Base-by-base conservation (phyloP, 495 filamentous ascomycete genomes). In the Delitschia confertaspora region DNA sequence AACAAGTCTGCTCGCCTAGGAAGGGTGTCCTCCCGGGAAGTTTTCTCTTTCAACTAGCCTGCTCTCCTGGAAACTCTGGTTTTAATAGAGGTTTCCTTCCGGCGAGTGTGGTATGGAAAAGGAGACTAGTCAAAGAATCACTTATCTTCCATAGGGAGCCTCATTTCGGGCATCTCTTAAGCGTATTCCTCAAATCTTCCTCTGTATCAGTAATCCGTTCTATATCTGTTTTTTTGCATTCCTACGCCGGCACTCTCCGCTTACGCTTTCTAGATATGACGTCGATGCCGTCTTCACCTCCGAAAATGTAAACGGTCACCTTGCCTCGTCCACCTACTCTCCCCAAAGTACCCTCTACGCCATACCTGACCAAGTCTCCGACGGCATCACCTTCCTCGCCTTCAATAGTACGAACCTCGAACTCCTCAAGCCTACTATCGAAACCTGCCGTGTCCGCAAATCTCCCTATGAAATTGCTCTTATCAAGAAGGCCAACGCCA, bases 401-500 rank as follows among this genome's bases (percentile, higher is more conserved):
- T 84, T 83, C 58, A 65, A 72, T 22, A 55, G 72, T 30, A 78
- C 73, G 47, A 74, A 87, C 58, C 69, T 78, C 40, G 51, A 61
- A 10, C 44, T 75, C 5, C 64, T 93, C 36, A 85, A 87, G 51
- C 67, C 71, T 33, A 83, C 83, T 33, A 87, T 95, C 55, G 85
- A 88, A 48, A 76, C 75, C 40, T 73, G 67, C 42, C 79, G 88
- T 21, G 84, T 85, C 3, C 67, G 85, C 50, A 95, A 95, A 65
- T 80, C 88, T 57, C 75, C 71, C 18, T 93, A 83, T 58, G 88
- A 95, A 64, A 68, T 95, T 36, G 85, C 84, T 19, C 71, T 95
- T 46, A 74, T 93, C 50, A 71, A 74, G 42, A 83, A 85, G 57
- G 88, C 88, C 25, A 94, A 94, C 66, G 68, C 73, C 40, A 79